Percentiles rank a stretch among this genome's conserved stretches.
Conservation (phyloP, 2,329 filamentous ascomycete species). For the Cadophora luteo-olivacea region DNA sequence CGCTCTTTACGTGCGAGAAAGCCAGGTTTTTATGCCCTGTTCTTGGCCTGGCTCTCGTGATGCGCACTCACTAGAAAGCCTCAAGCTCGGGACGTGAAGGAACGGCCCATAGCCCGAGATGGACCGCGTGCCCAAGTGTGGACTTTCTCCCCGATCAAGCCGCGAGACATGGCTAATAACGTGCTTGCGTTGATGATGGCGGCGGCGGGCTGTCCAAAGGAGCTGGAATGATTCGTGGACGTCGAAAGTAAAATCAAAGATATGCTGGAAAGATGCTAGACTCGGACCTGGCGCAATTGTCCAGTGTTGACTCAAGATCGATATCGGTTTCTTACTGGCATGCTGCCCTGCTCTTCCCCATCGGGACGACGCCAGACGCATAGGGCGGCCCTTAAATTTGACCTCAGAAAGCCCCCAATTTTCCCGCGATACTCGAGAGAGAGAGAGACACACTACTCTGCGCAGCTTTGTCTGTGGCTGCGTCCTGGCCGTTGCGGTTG, state of each 20-base stretch:
- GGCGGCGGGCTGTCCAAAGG: not conserved
- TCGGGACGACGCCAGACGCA: slow-evolving; percentile 16
- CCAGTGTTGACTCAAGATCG: slow-evolving; percentile 12
- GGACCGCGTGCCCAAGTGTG: slow-evolving; percentile 27
- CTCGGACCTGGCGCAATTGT: not conserved
- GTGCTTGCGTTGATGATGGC: slow-evolving; percentile 21
- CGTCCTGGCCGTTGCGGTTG: slow-evolving; percentile 8
- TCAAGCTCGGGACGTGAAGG: slow-evolving; percentile 20
- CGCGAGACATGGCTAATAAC: slow-evolving; percentile 34
- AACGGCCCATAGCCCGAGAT: slow-evolving; percentile 27
- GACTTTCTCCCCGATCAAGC: slow-evolving; percentile 26
- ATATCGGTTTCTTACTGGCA: slow-evolving; percentile 11
- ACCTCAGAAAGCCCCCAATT: slow-evolving; percentile 16
- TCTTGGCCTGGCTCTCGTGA: slow-evolving; percentile 19
- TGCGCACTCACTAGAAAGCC: not conserved
- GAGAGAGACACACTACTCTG: not conserved
- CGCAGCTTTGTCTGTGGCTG: slow-evolving; percentile 7
- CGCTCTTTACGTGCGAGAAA: not conserved
- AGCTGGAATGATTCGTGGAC: slow-evolving; percentile 8
- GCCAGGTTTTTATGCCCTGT: slow-evolving; percentile 22
- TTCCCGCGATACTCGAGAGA: slow-evolving; percentile 11
- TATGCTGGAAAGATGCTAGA: slow-evolving; percentile 16
- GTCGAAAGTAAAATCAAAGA: slow-evolving; percentile 4
- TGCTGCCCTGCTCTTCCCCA: slow-evolving; percentile 3
- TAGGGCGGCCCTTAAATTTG: slow-evolving; percentile 21